These are phyloP conservation scores for Combretum micranthum DNA, from an alignment of 345 rosid species.

Conservation along the genomic window DNA sequence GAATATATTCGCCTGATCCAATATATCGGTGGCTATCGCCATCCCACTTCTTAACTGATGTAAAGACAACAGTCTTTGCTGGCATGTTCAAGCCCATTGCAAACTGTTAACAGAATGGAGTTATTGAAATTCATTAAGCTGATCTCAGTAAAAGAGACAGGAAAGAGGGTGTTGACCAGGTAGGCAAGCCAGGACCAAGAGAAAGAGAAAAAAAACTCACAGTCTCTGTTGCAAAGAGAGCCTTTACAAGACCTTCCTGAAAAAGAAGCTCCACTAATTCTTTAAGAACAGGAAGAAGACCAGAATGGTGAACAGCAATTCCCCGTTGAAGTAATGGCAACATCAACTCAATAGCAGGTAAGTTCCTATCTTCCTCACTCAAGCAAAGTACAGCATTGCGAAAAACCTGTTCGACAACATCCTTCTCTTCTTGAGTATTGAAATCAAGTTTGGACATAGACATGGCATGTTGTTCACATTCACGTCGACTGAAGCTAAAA, in stretches of 20 bases:
- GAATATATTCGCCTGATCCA: conserved; percentile 96
- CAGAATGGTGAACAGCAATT: conserved; percentile 98
- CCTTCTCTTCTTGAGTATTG: conserved; percentile 82
- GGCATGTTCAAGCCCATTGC: conserved; percentile 99
- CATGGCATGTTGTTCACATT: conserved; percentile 95
- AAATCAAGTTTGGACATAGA: conserved; percentile 98
- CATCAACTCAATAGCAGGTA: conserved; percentile 97
- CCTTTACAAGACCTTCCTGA: conserved; percentile 99
- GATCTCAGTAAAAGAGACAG: neutral
- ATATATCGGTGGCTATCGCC: conserved; percentile 94
- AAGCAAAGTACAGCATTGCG: conserved; percentile 76
- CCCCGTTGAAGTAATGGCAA: conserved; percentile 95
- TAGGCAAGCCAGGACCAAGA: too few relatives aligned
- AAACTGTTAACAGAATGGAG: conserved; percentile 39
- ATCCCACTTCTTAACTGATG: conserved; percentile 95
- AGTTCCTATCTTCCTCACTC: conserved; percentile 88
- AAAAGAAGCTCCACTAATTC: conserved; percentile 98
- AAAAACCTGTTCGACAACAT: conserved; percentile 70
- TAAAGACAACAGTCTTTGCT: conserved; percentile 95
- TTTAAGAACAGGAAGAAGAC: conserved; percentile 97
- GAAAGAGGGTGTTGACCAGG: neutral
- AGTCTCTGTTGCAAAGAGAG: conserved; percentile 94
- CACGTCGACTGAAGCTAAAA: conserved; percentile 99
- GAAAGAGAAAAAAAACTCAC: conserved; percentile 38
- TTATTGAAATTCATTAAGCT: neutral